Base-by-base conservation (phyloP, 2,329 filamentous ascomycete species). In the Scolecobasidium constrictum region DNA sequence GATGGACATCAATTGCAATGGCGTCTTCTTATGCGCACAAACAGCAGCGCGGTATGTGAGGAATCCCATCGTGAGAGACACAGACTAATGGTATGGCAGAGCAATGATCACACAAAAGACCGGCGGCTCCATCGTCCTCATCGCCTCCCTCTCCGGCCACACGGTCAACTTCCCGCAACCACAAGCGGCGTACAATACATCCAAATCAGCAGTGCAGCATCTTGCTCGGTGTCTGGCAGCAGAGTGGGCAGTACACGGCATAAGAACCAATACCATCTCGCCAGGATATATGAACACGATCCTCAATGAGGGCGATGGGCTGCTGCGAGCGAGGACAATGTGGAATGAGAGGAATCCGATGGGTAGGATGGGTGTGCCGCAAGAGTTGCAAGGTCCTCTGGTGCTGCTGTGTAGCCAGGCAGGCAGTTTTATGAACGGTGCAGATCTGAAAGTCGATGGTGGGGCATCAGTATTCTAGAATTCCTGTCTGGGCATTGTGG, bases 131-230 rank as follows among this genome's bases (percentile, higher is more conserved):
- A 81, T 86, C 42, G 63, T 80, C 2, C 71, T 87, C 45, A 77
- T 76, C 0, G 77, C 81, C 0, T 80, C 73, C 9, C 81, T 85
- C 38, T 82, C 77, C 1, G 82, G 69, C 0, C 80, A 86, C 48
- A 56, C 70, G 2, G 79, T 82, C 44, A 86, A 86, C 52, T 86
- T 68, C 52, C 81, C 82, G 0, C 81, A 86, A 53, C 80, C 82
- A 0, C 83, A 87, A 53, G 68, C 67, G 1, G 73, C 77, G 1
- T 87, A 88, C 55, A 87, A 88, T 49, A 65, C 64, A 3, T 60
- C 58, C 13, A 69, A 68, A 52, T 65, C 63, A 3, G 65, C 62
- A 0, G 52, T 67, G 1, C 55, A 60, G 12, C 65, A 66, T 45
- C 64, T 67, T 62, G 61, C 61, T 4, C 62, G 64, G 39, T 64